Percentiles rank a stretch among this genome's conserved stretches.
These are phyloP conservation scores for Stagonosporopsis chrysanthemi DNA, from an alignment of 2,329 filamentous ascomycete species.

Conservation along the genomic window DNA sequence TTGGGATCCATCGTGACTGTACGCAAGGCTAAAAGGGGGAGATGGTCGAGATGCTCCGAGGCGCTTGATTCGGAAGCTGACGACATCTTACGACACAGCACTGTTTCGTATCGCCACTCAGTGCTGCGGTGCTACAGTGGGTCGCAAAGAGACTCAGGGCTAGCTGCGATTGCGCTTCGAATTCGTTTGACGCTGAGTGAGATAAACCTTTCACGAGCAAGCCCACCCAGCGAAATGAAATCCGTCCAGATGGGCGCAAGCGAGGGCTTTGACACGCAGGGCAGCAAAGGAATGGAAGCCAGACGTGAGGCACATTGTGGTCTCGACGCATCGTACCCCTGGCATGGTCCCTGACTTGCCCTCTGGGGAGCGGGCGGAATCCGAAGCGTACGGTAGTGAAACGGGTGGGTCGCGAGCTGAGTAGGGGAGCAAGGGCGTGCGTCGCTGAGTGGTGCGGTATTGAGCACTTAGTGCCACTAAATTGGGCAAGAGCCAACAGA, in stretches of 20 bases:
- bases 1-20: conserved; percentile 27
- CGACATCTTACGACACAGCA: conserved; percentile 40
- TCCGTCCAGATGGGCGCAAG: conserved; percentile 8
- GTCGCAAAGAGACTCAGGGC: conserved; percentile 26
- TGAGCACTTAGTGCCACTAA: conserved; percentile 25
- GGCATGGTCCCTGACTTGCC: conserved; percentile 23
- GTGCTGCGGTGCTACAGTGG: conserved; percentile 36
- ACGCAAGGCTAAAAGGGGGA: conserved; percentile 22
- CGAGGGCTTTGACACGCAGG: conserved; percentile 12
- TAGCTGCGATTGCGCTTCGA: conserved; percentile 15
- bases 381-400: conserved; percentile 34
- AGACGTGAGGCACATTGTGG: conserved; percentile 25
- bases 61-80: conserved; percentile 36
- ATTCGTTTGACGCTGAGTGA: conserved; percentile 25
- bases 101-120: conserved; percentile 42
- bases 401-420: conserved; percentile 38
- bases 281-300: conserved; percentile 15
- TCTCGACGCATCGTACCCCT: conserved; percentile 26
- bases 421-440: conserved; percentile 27
- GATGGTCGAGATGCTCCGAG: conserved; percentile 22
- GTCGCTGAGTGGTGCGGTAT: conserved; percentile 19
- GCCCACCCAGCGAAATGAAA: conserved; percentile 10
- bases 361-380: conserved; percentile 26
- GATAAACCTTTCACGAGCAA: conserved; percentile 1
- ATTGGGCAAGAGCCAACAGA: conserved; percentile 20